These are phyloP conservation scores for Xylaria venustula DNA, from an alignment of 495 filamentous ascomycete genomes.

Conservation along the genomic window DNA sequence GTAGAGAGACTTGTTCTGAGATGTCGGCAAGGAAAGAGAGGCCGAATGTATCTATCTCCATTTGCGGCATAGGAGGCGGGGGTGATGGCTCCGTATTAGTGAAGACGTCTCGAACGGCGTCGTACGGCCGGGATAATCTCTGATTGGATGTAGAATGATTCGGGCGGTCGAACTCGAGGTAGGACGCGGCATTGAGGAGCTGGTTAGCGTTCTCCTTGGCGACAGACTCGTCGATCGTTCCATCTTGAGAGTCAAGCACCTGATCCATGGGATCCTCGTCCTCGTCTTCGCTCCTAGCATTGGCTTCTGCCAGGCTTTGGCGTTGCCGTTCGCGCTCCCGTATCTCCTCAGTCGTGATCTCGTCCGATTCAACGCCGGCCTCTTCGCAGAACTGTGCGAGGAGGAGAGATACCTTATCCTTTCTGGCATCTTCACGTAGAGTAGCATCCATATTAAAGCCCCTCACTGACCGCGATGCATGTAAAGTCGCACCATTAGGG, in stretches of 20 bases:
- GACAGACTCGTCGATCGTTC: slow-evolving; percentile 3
- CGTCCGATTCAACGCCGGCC: slow-evolving; percentile 31
- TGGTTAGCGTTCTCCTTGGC: not conserved
- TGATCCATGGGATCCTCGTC: slow-evolving; percentile 20
- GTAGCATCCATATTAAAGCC: slow-evolving; percentile 30
- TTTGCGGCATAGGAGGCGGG: slow-evolving; percentile 10
- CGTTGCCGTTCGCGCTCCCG: slow-evolving; percentile 31
- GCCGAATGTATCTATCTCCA: slow-evolving; percentile 14
- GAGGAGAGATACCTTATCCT: slow-evolving; percentile 16
- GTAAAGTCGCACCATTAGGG: slow-evolving; percentile 28
- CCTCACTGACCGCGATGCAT: slow-evolving; percentile 42
- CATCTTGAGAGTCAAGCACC: not conserved
- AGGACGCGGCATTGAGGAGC: slow-evolving; percentile 28
- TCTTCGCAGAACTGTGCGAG: slow-evolving; percentile 29
- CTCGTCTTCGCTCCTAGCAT: slow-evolving; percentile 16
- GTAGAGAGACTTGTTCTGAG: slow-evolving; percentile 19
- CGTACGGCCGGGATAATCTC: slow-evolving; percentile 41
- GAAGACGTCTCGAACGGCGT: slow-evolving; percentile 49
- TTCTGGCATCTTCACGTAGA: slow-evolving; percentile 18
- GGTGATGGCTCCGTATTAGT: slow-evolving; percentile 29
- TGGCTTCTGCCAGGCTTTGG: slow-evolving; percentile 16
- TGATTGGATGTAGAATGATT: slow-evolving; percentile 5
- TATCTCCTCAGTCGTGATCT: slow-evolving; percentile 34
- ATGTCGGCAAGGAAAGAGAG: slow-evolving; percentile 34
- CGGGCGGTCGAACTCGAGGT: slow-evolving; percentile 5